Base-by-base conservation (phyloP, 2,329 filamentous ascomycete species). In the Ophiostoma sp. region DNA sequence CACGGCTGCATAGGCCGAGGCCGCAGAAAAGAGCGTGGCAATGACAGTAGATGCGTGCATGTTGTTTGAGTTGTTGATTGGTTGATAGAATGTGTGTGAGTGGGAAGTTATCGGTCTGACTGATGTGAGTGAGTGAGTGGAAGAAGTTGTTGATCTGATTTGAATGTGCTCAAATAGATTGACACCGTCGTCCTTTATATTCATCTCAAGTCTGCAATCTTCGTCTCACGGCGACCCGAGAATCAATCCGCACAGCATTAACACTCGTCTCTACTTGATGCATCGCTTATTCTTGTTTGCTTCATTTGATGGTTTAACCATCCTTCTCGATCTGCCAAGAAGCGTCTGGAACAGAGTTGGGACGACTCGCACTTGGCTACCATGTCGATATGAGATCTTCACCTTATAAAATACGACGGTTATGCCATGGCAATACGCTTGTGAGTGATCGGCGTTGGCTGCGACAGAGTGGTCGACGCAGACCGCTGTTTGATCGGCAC, bases 21-120 rank as follows among this genome's bases (percentile, higher is more conserved):
- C 70, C 64, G 72, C 74, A 36, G 74, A 72, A 41, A 75, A 65
- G 9, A 75, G 69, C 27, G 74, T 69, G 49, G 71, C 40, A 65
- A 76, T 52, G 65, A 75, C 55, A 3, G 72, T 73, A 60, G 74
- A 73, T 68, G 72, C 41, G 69, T 74, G 71, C 74, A 76, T 76
- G 9, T 60, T 73, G 67, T 63, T 58, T 16, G 42, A 45, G 40
- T 16, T 60, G 9, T 62, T 27, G 27, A 27, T 27, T 27, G 27
- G 27, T 27, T 27, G 27, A 27, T 27, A 27, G 27, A 27, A 27
- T 27, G 27, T 27, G 27, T 27, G 27, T 27, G 27, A 27, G 27
- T 27, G 27, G 27, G 27, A 27, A 27, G 27, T 27, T 27, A 27
- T 27, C 27, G 27, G 27, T 27, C 27, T 27, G 27, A 27, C 27